Evolutionary conservation across 2,329 filamentous ascomycete genomes (phyloP).

Genomic region (Teratosphaeria pseudoeucalypti): DNA sequence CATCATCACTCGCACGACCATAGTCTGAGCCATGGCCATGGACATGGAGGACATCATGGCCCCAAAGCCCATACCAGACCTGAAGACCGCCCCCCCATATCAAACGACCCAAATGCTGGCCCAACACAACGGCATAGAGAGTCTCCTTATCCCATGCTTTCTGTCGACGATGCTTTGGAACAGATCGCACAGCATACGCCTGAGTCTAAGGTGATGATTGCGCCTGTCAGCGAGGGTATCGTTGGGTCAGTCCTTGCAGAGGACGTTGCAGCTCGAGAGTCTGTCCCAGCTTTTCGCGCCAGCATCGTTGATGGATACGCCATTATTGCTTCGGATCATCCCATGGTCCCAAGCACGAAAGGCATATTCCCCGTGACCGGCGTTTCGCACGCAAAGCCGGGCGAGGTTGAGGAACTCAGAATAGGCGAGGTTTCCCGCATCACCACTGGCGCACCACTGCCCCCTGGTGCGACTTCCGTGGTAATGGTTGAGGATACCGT

Average conservation of each 20-base stretch:
- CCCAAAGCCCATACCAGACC: slow-evolving; percentile 62
- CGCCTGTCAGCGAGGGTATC: slow-evolving; percentile 53
- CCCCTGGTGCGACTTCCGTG: slow-evolving; percentile 78
- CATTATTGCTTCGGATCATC: slow-evolving; percentile 47
- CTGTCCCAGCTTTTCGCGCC: slow-evolving; percentile 84
- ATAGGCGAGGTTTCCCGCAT: slow-evolving; percentile 76
- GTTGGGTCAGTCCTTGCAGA: slow-evolving; percentile 73
- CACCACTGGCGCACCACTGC: slow-evolving; percentile 87
- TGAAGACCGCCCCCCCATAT: slow-evolving; percentile 42
- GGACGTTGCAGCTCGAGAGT: slow-evolving; percentile 67
- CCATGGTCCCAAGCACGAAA: slow-evolving; percentile 48
- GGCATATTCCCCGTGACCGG: slow-evolving; percentile 79
- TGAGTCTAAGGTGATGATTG: slow-evolving; percentile 44
- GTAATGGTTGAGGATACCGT: slow-evolving; percentile 95
- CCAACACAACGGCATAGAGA: slow-evolving; percentile 63
- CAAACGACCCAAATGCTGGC: slow-evolving; percentile 50
- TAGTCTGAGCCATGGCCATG: slow-evolving; percentile 37
- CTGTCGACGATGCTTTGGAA: slow-evolving; percentile 68
- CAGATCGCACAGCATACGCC: slow-evolving; percentile 68
- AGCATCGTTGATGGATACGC: slow-evolving; percentile 98
- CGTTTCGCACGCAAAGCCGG: slow-evolving; percentile 74
- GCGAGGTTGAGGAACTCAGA: slow-evolving; percentile 53
- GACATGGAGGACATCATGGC: slow-evolving; percentile 30
- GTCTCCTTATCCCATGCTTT: slow-evolving; percentile 87
- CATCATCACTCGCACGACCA: slow-evolving; percentile 27